Conservation (phyloP, 768 basidiomycete genomes). For the Pulveroboletus sp. region DNA sequence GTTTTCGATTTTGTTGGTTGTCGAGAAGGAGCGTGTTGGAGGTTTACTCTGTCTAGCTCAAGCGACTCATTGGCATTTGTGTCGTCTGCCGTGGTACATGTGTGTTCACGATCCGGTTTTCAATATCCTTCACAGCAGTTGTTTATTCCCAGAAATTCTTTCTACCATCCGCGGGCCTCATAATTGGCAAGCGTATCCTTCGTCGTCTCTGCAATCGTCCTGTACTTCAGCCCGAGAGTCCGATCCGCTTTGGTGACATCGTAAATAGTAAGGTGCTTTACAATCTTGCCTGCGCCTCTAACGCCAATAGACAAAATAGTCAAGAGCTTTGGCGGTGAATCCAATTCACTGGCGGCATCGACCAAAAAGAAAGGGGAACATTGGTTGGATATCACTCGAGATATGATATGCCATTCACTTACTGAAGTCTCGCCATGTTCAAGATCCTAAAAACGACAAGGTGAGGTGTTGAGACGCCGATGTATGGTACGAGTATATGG, state of each 20-base stretch:
- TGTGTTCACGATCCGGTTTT: too few relatives aligned
- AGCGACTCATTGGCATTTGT: too few relatives aligned
- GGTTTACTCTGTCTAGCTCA: too few relatives aligned
- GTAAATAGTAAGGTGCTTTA: slow-evolving; percentile 28
- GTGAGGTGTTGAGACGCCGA: too few relatives aligned
- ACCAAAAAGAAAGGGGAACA: slow-evolving; percentile 29
- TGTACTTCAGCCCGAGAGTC: slow-evolving; percentile 43
- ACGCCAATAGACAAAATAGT: slow-evolving; percentile 32
- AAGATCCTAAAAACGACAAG: slow-evolving; percentile 11
- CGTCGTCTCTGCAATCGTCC: slow-evolving; percentile 38
- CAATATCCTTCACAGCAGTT: too few relatives aligned
- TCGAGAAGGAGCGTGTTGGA: too few relatives aligned
- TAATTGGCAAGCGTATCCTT: slow-evolving; percentile 43
- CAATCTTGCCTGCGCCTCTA: slow-evolving; percentile 30
- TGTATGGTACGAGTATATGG: too few relatives aligned
- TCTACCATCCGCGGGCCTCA: slow-evolving; percentile 41
- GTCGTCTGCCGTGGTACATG: too few relatives aligned
- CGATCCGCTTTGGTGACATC: slow-evolving; percentile 36
- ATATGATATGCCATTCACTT: background rate
- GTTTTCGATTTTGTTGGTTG: too few relatives aligned
- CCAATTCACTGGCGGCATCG: slow-evolving; percentile 36
- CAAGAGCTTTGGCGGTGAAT: slow-evolving; percentile 30
- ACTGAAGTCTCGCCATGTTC: slow-evolving; percentile 34
- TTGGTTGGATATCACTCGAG: background rate
- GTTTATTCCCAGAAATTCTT: too few relatives aligned